These are phyloP conservation scores for Pichia rugopelliculosa DNA, from an alignment of 805 yeast species.

Conservation along the genomic window DNA sequence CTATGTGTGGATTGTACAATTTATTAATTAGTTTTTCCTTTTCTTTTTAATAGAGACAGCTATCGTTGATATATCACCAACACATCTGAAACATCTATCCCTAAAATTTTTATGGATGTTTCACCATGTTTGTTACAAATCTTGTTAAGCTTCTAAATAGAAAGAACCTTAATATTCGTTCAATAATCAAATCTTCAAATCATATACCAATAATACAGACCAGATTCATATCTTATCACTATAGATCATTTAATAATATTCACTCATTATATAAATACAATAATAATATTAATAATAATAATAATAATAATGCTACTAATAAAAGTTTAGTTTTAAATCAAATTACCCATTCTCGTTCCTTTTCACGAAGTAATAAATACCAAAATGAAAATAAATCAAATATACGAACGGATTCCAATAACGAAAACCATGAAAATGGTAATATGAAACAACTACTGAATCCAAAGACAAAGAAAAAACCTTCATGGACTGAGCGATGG, in stretches of 20 bases:
- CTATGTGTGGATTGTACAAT: background rate
- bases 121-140: background rate
- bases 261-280: background rate
- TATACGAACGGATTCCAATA: background rate
- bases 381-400: background rate
- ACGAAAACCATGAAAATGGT: background rate
- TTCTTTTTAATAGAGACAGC: background rate
- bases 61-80: background rate
- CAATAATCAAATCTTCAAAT: background rate
- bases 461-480: background rate
- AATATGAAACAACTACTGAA: background rate
- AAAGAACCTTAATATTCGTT: background rate
- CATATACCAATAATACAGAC: background rate
- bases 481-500: slow-evolving; percentile 24
- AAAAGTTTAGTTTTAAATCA: background rate
- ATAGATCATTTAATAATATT: background rate
- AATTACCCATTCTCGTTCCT: background rate
- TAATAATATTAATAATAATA: no score
- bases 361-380: background rate
- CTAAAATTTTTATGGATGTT: background rate
- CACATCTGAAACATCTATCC: background rate
- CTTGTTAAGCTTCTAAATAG: background rate
- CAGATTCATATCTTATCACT: background rate
- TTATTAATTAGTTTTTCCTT: background rate
- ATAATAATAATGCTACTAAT: no score